Percentiles rank a stretch among this genome's conserved stretches.
Evolutionary conservation across 2,329 filamentous ascomycete genomes (phyloP).

Genomic region (Geosmithia morbida): DNA sequence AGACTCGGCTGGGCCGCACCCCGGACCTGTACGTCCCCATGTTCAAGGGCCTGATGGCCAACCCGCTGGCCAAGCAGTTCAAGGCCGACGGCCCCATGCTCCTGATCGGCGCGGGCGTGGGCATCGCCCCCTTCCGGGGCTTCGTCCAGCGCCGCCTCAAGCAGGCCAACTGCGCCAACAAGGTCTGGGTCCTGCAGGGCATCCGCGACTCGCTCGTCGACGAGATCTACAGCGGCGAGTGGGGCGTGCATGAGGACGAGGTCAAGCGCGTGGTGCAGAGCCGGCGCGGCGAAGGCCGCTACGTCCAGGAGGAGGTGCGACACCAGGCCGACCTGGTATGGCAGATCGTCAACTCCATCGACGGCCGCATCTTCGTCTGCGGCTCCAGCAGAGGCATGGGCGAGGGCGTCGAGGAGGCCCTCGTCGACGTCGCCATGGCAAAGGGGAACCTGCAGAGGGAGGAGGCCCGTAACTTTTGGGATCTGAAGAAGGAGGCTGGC

Average conservation of each 20-base stretch:
- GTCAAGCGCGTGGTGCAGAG: conserved; percentile 73
- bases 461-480: conserved; percentile 80
- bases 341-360: conserved; percentile 94
- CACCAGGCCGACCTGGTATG: conserved; percentile 93
- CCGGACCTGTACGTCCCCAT: conserved; percentile 71
- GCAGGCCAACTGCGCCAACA: conserved; percentile 92
- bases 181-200: conserved; percentile 93
- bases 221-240: conserved; percentile 92
- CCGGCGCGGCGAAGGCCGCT: conserved; percentile 64
- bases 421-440: conserved; percentile 81
- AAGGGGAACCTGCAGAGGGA: conserved; percentile 77
- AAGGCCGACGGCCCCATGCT: conserved; percentile 93
- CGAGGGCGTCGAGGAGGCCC: conserved; percentile 78
- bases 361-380: conserved; percentile 92
- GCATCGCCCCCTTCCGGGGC: conserved; percentile 92
- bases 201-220: conserved; percentile 89
- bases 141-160: conserved; percentile 91
- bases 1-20: conserved; percentile 44
- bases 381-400: conserved; percentile 95
- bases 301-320: conserved; percentile 90
- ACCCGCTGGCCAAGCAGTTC: conserved; percentile 85
- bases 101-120: conserved; percentile 89
- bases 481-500: conserved; percentile 77
- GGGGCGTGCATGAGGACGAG: conserved; percentile 82
- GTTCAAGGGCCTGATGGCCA: conserved; percentile 97